A percentile compares a stretch with the other conserved stretches of the same genome.
phyloP scores from a whole-genome alignment of 2,329 filamentous ascomycete species.

The Lecanicillium sp. region DNA sequence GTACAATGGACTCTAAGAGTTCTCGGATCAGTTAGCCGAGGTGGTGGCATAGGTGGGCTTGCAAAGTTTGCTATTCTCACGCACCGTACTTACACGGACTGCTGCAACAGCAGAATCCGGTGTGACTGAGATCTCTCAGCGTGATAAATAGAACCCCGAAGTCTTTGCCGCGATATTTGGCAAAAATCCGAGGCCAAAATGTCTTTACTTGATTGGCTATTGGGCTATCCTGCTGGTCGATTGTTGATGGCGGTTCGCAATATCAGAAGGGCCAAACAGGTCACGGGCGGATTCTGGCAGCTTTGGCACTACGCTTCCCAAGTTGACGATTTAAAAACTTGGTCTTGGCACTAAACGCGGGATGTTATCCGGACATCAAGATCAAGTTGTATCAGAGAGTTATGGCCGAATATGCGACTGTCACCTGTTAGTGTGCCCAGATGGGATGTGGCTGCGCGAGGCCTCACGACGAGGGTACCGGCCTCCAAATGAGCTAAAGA shows the following conservation, averaged over 20 bases:
- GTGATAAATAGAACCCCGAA: not conserved
- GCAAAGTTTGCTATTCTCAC: not conserved
- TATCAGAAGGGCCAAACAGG: not conserved
- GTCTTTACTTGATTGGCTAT: not conserved
- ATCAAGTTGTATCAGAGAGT: too few species aligned
- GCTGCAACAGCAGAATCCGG: not conserved
- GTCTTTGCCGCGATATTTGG: not conserved
- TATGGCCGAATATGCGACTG: not conserved
- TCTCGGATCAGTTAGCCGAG: not conserved
- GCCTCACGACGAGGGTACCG: slow-evolving; percentile 6
- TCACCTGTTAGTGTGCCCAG: slow-evolving; percentile 1
- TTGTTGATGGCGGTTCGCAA: not conserved
- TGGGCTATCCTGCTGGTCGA: not conserved
- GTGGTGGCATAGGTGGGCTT: slow-evolving; percentile 1
- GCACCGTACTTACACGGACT: not conserved
- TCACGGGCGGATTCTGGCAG: slow-evolving; percentile 5
- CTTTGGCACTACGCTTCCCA: not conserved
- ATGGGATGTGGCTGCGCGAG: not conserved
- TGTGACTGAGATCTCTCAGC: not conserved
- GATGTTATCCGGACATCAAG: too few species aligned
- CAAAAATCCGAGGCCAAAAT: not conserved
- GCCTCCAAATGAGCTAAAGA: too few species aligned
- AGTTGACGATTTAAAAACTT: not conserved
- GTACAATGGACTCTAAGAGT: not conserved
- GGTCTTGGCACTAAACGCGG: too few species aligned